Conservation (phyloP, 2,329 filamentous ascomycete species). For the Fusarium sororula region DNA sequence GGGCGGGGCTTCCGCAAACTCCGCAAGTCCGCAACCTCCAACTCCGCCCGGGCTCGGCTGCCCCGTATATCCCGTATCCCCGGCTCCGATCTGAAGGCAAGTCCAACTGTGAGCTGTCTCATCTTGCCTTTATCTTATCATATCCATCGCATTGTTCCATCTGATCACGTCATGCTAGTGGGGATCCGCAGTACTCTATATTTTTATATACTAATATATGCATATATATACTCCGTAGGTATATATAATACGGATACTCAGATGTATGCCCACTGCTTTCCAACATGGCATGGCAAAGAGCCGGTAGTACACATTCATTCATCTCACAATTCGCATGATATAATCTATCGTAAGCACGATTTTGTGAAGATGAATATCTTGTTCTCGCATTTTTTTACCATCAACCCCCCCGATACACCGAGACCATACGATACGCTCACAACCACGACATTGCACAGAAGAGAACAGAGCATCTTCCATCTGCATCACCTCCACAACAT, state of each 20-base stretch:
- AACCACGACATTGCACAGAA: not conserved
- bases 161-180: not conserved
- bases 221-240: not conserved
- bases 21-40: conserved; percentile 45
- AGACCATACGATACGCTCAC: not conserved
- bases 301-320: not conserved
- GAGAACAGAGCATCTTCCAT: conserved; percentile 3
- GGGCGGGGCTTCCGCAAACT: conserved; percentile 30
- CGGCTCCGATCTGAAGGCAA: conserved; percentile 33
- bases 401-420: not conserved
- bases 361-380: conserved; percentile 1
- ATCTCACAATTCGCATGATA: not conserved
- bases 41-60: conserved; percentile 23
- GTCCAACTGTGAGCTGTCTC: not conserved
- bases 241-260: not conserved
- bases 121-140: conserved; percentile 20
- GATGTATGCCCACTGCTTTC: not conserved
- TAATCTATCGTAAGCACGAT: not conserved
- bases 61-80: conserved; percentile 9
- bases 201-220: not conserved
- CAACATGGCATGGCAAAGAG: not conserved
- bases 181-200: not conserved
- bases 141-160: not conserved
- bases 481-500: not conserved
- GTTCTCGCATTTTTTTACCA: conserved; percentile 1